These are phyloP conservation scores for Chrysanthemum lavandulifolium DNA, from an alignment of 129 eudicot genomes.

Conservation along the genomic window DNA sequence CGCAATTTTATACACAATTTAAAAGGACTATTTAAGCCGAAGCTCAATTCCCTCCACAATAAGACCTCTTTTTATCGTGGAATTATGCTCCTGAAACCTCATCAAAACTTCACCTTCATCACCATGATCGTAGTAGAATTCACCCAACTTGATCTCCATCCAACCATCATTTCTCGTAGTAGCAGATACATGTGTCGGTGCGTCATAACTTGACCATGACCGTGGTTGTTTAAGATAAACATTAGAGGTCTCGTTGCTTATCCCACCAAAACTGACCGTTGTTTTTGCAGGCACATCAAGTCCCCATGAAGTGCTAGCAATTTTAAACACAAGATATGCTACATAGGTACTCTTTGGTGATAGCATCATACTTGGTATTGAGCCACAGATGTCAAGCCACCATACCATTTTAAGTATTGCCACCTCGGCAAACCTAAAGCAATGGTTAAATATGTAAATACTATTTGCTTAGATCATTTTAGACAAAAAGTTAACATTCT, in stretches of 20 bases:
- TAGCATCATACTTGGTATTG: conserved; percentile 21
- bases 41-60: conserved; percentile 55
- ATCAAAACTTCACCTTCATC: conserved; percentile 42
- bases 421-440: conserved; percentile 45
- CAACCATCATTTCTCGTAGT: conserved; percentile 38
- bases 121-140: conserved; percentile 23
- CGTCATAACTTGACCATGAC: too few species aligned
- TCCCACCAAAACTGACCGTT: not conserved
- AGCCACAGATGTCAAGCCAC: conserved; percentile 47
- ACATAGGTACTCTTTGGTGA: conserved; percentile 33
- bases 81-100: conserved; percentile 21
- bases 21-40: conserved; percentile 32
- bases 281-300: too few species aligned
- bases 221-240: conserved; percentile 13
- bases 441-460: not conserved
- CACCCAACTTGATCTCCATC: conserved; percentile 48
- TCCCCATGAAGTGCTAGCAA: too few species aligned
- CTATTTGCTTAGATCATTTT: not conserved
- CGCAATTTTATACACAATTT: not conserved
- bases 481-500: not conserved
- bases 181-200: not conserved
- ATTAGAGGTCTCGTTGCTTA: conserved; percentile 11
- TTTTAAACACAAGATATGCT: conserved; percentile 26
- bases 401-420: conserved; percentile 31
- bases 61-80: conserved; percentile 34